These are phyloP conservation scores for Ophidiomyces ophidiicola DNA, from an alignment of 2,329 filamentous ascomycete species.

Conservation along the genomic window DNA sequence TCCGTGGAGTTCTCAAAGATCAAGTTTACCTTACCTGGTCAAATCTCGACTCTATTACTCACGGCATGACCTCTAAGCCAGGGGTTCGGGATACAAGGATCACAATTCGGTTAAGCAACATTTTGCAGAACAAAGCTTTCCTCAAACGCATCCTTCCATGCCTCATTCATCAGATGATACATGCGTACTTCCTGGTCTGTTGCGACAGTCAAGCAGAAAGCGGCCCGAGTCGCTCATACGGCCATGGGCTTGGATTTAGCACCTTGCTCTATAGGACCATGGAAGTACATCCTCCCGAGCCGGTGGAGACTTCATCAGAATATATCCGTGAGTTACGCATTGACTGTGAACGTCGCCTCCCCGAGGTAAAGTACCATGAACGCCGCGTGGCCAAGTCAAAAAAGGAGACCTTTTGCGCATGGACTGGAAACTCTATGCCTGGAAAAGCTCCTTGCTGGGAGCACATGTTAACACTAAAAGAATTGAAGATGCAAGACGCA, in stretches of 20 bases:
- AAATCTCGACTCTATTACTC: neutral
- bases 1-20: conserved; percentile 15
- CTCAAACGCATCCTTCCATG: neutral
- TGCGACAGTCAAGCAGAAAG: conserved; percentile 10
- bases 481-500: conserved; percentile 5
- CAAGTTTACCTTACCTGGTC: conserved; percentile 13
- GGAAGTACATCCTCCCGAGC: conserved; percentile 7
- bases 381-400: neutral
- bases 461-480: conserved; percentile 11
- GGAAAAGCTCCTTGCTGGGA: conserved; percentile 7
- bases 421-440: neutral
- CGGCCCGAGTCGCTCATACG: conserved; percentile 1
- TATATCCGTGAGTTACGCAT: neutral
- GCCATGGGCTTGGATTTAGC: conserved; percentile 15
- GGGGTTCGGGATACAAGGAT: conserved; percentile 11
- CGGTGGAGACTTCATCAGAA: neutral
- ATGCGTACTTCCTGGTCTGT: conserved; percentile 17
- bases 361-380: neutral
- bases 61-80: conserved; percentile 10
- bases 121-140: neutral
- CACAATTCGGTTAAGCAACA: conserved; percentile 9
- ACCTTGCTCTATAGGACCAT: conserved; percentile 12
- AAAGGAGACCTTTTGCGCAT: neutral
- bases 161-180: conserved; percentile 17
- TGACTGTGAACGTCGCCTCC: neutral